Evolutionary conservation across 768 basidiomycete genomes (phyloP), one percentile per base, ranked within the genome.

Genomic region (Cystobasidium ongulense): DNA sequence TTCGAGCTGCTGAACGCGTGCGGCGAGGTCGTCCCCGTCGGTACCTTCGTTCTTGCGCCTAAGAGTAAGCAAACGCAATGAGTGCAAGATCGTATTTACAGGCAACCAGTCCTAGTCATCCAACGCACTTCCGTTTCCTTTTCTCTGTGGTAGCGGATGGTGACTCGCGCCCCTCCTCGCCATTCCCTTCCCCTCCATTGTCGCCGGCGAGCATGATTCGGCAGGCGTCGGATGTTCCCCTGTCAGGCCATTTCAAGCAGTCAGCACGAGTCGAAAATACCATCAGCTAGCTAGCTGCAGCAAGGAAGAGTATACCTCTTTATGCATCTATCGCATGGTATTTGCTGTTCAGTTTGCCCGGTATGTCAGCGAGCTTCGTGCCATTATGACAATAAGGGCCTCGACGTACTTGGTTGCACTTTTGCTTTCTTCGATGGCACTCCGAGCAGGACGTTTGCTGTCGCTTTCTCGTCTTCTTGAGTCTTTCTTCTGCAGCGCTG

Each of bases 361-460:
- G 36, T n/a, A 5, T 3, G 27, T 5, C 43, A 38, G 5, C 5
- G 10, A n/a, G n/a, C n/a, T n/a, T n/a, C n/a, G n/a, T n/a, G n/a
- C n/a, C n/a, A n/a, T n/a, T n/a, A n/a, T n/a, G n/a, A n/a, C n/a
- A n/a, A n/a, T n/a, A n/a, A n/a, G n/a, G n/a, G n/a, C n/a, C n/a
- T n/a, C n/a, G n/a, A n/a, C 65, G 4, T 18, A 67, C 65, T 53
- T 71, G 52, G 31, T 71, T 71, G 29, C 68, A 71, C 68, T 71
- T 71, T 27, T 71, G 68, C 43, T 71, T 71, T 11, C 68, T 23
- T 3, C 68, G n/a, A 29, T 71, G 68, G 31, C 68, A 71, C 39
- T 71, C 68, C 21, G 54, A 54, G 54, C 68, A 71, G 53, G 50
- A 54, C 7, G 68, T 71, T 36, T 71, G 68, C 68, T 71, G 53